Percentiles rank a stretch among this genome's conserved stretches.
Conservation (phyloP, 257 asterid genomes). For the Solanum virginianum region DNA sequence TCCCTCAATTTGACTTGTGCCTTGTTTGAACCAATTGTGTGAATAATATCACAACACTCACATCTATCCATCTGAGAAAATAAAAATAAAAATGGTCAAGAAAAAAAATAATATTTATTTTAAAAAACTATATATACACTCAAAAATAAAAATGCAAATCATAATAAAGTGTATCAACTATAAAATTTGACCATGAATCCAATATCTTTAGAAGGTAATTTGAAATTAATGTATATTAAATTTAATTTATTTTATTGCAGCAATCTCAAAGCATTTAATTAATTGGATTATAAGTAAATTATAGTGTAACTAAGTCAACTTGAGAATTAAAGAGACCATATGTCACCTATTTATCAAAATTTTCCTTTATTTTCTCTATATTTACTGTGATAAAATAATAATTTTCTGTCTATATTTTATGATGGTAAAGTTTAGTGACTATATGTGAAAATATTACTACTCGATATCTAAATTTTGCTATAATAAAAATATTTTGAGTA, state of each 20-base stretch:
- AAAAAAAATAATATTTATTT: background rate
- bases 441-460: background rate
- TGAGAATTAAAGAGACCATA: background rate
- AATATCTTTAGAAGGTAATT: background rate
- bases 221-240: too few species aligned
- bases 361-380: background rate
- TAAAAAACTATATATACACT: background rate
- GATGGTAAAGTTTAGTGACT: background rate
- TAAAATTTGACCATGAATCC: background rate
- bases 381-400: background rate
- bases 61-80: constrained; percentile 12
- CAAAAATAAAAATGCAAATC: background rate
- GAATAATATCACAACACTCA: constrained; percentile 43
- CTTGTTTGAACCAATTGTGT: background rate
- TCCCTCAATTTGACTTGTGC: constrained; percentile 27
- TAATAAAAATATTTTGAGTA: too few species aligned
- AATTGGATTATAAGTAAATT: background rate
- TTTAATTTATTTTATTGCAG: background rate
- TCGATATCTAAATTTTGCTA: background rate
- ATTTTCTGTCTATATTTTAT: background rate
- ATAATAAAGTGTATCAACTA: background rate
- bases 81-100: background rate
- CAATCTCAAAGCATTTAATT: background rate
- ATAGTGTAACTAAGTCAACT: background rate
- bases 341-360: too few species aligned